phyloP scores from a whole-genome alignment of 257 asterid genomes.

The Solanum sparsipilum region DNA sequence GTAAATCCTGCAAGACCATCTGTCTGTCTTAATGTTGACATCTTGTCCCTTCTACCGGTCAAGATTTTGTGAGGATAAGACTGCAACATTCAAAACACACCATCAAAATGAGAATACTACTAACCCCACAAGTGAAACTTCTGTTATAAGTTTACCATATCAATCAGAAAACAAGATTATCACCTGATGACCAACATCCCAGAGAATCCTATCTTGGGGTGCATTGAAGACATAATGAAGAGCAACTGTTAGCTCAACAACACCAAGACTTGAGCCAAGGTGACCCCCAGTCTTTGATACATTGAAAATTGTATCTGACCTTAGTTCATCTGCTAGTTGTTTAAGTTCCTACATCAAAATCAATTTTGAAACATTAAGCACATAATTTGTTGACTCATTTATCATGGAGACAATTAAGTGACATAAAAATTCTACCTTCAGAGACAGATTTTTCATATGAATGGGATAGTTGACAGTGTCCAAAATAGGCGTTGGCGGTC shows the following conservation, averaged over 20 bases:
- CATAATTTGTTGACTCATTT: neutral
- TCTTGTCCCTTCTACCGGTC: conserved; percentile 78
- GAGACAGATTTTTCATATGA: conserved; percentile 89
- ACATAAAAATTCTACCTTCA: conserved; percentile 37
- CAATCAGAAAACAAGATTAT: neutral
- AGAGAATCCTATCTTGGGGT: conserved; percentile 83
- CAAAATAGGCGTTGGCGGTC: conserved; percentile 92
- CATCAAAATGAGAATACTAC: neutral
- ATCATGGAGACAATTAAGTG: neutral
- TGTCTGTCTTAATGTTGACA: conserved; percentile 84
- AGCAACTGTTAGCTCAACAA: conserved; percentile 90
- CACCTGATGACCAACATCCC: conserved; percentile 99
- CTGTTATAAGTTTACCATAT: neutral
- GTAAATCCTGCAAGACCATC: conserved; percentile 83
- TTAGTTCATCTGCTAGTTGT: conserved; percentile 81
- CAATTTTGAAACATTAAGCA: neutral
- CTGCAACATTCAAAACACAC: conserved; percentile 22
- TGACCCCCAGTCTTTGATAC: conserved; percentile 98
- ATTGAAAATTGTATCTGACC: conserved; percentile 87
- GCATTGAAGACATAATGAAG: conserved; percentile 88
- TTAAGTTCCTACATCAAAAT: conserved; percentile 58
- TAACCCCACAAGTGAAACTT: neutral
- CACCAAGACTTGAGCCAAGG: conserved; percentile 96
- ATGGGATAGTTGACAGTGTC: conserved; percentile 89
- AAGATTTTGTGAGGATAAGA: conserved; percentile 93